These are phyloP conservation scores for Syncephalis fuscata DNA, from an alignment of 371 early-diverging fungal species.

Conservation along the genomic window DNA sequence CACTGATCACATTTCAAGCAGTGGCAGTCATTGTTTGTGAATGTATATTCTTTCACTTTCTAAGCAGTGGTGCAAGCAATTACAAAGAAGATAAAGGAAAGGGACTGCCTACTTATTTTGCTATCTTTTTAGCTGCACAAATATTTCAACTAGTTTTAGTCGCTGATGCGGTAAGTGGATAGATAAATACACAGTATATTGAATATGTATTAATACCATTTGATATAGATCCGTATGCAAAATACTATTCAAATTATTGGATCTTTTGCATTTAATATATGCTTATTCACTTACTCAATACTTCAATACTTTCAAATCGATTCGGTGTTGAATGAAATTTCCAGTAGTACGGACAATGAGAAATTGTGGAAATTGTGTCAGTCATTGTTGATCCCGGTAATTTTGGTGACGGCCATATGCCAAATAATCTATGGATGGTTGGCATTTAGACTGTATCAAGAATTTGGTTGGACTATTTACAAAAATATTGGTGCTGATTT, in stretches of 20 bases:
- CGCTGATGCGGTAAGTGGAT: conserved; percentile 56
- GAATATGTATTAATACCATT: not conserved
- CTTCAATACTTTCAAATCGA: conserved; percentile 26
- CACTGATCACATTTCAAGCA: too few relatives aligned
- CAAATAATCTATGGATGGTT: conserved; percentile 11
- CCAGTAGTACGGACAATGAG: too few relatives aligned
- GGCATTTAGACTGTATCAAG: conserved; percentile 40
- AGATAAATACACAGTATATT: not conserved
- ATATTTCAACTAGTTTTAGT: conserved; percentile 49
- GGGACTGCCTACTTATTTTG: conserved; percentile 30
- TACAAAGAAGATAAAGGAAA: not conserved
- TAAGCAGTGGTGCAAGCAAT: too few relatives aligned
- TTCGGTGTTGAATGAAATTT: too few relatives aligned
- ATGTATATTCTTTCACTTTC: too few relatives aligned
- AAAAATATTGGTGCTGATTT: conserved; percentile 88
- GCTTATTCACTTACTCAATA: conserved; percentile 57
- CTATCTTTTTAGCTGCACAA: conserved; percentile 59
- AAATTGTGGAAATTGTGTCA: not conserved
- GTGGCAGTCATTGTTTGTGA: too few relatives aligned
- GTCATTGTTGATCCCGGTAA: conserved; percentile 9
- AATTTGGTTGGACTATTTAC: conserved; percentile 90
- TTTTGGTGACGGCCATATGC: conserved; percentile 10
- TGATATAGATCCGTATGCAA: conserved; percentile 42
- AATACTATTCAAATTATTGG: conserved; percentile 83
- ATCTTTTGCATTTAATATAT: conserved; percentile 60